These are phyloP conservation scores for Tetrapyrgos nigripes DNA, from an alignment of 1,284 basidiomycete genomes.

Conservation along the genomic window DNA sequence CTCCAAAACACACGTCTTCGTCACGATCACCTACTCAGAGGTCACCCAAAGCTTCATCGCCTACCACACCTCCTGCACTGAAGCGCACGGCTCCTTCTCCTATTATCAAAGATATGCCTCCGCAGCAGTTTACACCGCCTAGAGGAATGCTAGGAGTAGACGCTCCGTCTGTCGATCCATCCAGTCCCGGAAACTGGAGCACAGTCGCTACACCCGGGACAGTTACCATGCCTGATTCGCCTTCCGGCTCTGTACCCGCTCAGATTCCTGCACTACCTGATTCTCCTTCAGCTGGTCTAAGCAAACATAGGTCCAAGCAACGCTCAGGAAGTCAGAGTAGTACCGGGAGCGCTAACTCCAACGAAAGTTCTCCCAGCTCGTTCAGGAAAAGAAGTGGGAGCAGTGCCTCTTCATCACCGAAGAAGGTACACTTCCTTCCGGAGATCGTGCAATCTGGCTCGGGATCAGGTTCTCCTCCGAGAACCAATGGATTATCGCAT, in stretches of 20 bases:
- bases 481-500: no score
- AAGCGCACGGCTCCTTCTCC: conserved; percentile 27
- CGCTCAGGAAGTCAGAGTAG: conserved; percentile 39
- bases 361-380: conserved; percentile 18
- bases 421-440: conserved; percentile 16
- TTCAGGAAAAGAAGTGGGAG: conserved; percentile 5
- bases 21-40: conserved; percentile 17
- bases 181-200: conserved; percentile 60
- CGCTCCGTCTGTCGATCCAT: conserved; percentile 3
- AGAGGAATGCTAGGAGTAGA: conserved; percentile 11
- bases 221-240: conserved; percentile 27
- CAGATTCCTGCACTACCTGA: conserved; percentile 13
- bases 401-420: conserved; percentile 9
- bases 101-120: conserved; percentile 27
- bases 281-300: conserved; percentile 21
- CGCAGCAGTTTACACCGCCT: conserved; percentile 31
- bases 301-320: conserved; percentile 22
- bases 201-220: conserved; percentile 68
- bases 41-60: conserved; percentile 10
- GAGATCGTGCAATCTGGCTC: neutral
- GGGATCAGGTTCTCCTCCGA: neutral
- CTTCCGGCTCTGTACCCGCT: conserved; percentile 5
- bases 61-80: conserved; percentile 12
- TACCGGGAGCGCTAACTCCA: conserved; percentile 20
- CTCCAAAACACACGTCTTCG: conserved; percentile 10